Percentiles rank a stretch among this genome's conserved stretches.
Evolutionary conservation across 352 stramenopile genomes (phyloP).

Genomic region (Phytopythium mirpurense): DNA sequence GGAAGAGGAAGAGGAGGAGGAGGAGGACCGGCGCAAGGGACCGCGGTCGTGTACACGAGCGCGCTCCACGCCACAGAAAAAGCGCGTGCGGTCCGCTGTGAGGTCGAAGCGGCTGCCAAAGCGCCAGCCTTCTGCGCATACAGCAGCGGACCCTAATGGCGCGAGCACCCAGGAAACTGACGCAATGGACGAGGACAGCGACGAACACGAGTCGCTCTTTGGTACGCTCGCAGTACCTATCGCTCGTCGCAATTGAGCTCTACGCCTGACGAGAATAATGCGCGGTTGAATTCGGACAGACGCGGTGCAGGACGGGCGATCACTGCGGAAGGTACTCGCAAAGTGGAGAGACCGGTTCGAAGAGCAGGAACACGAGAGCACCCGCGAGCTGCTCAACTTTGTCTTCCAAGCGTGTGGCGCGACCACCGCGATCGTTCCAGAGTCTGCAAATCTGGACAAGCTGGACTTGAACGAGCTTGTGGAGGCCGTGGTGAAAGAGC

Average conservation of each 20-base stretch:
- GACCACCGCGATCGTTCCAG: conserved; percentile 37
- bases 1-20: conserved; percentile 19
- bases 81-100: background rate
- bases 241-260: conserved; percentile 5
- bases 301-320: conserved; percentile 45
- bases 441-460: conserved; percentile 47
- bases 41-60: background rate
- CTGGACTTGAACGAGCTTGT: conserved; percentile 72
- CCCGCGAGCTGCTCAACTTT: conserved; percentile 74
- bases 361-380: conserved; percentile 40
- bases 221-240: conserved; percentile 12
- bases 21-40: background rate
- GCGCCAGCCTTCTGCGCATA: background rate
- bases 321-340: conserved; percentile 43
- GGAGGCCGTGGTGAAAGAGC: conserved; percentile 56
- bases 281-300: conserved; percentile 23
- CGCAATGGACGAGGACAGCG: conserved; percentile 9
- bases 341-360: conserved; percentile 72
- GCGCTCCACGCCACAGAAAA: background rate
- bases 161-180: conserved; percentile 14
- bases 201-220: conserved; percentile 18
- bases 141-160: background rate
- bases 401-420: conserved; percentile 71
- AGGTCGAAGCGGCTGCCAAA: background rate
- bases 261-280: background rate